Base-by-base conservation (phyloP, 2,329 filamentous ascomycete genomes). In the Trichoderma gracile region DNA sequence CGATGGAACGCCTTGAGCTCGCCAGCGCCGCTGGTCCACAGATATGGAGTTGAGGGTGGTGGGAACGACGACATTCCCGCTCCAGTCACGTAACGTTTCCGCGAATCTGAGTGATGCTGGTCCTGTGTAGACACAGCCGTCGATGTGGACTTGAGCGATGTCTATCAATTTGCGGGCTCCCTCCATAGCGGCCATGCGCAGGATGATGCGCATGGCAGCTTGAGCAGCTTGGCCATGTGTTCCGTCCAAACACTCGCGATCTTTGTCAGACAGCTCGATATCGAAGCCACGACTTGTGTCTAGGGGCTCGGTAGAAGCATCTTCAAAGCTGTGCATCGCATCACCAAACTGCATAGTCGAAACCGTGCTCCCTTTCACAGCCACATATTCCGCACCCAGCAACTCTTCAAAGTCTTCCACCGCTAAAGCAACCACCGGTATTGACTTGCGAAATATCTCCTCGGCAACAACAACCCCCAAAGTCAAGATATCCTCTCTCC, bases 31-130 rank as follows among this genome's bases (percentile, higher is more conserved):
- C n/a, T 71, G 73, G 57, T 81, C 79, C 21, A 80, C 71, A 5
- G 76, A 78, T n/a, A 81, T 76, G 1, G 79, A 74, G 56, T 81
- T 81, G 38, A 79, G 68, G 0, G 78, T 76, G 0, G 78, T 78
- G 0, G 78, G 76, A 1, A 80, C 72, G 2, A 65, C 66, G 7
- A 80, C 72, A n/a, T 70, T 74, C 0, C 72, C 78, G 2, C 76
- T 77, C 53, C 73, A 66, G 5, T 70, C 65, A 0, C 72, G 70
- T 1, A 81, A 69, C 5, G 62, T 71, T 60, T 79, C 68, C 2
- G 78, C 76, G 38, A 81, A 76, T 1, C 66, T 59, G 0, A 81
- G 68, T 14, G 71, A 74, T 3, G 71, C 77, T 0, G 76, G 75
- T 0, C 80, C 79, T 0, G 75, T 78, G 63, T 81, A 81, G 42